Evolutionary conservation across 306 rosid species (phyloP).

Genomic region (Castanopsis chinensis): DNA sequence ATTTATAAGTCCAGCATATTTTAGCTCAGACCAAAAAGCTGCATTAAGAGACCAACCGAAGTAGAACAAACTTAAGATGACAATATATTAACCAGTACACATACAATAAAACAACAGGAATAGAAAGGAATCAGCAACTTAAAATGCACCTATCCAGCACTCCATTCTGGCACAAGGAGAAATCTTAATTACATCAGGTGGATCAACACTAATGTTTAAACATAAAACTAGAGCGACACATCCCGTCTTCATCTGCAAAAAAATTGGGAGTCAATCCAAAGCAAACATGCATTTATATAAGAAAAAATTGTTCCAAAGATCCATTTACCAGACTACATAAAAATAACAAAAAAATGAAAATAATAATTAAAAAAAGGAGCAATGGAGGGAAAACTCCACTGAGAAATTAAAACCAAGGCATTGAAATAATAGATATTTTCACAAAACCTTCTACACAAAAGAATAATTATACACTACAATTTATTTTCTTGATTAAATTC

Average conservation of each 20-base stretch:
- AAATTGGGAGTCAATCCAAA: conserved; percentile 42
- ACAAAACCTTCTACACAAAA: neutral
- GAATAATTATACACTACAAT: neutral
- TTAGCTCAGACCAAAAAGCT: neutral
- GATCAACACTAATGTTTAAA: conserved; percentile 95
- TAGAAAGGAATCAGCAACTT: conserved; percentile 23
- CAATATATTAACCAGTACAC: conserved; percentile 4
- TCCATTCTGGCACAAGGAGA: conserved; percentile 99
- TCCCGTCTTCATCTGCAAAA: conserved; percentile 98
- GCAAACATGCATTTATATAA: conserved; percentile 6
- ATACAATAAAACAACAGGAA: conserved; percentile 8
- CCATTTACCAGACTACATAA: conserved; percentile 21
- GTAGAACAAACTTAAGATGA: neutral
- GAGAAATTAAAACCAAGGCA: neutral
- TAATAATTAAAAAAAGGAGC: neutral
- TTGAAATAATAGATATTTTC: neutral
- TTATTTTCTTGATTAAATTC: neutral
- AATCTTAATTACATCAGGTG: conserved; percentile 97
- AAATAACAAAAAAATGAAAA: conserved; percentile 7
- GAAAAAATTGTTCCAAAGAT: conserved; percentile 10
- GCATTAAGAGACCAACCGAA: neutral
- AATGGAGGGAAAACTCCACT: neutral
- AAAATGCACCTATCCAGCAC: conserved; percentile 98
- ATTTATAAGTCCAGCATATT: neutral
- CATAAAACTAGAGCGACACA: conserved; percentile 96